Conservation (phyloP, 169 alveolate genomes). For the Plasmodium blacklocki region DNA sequence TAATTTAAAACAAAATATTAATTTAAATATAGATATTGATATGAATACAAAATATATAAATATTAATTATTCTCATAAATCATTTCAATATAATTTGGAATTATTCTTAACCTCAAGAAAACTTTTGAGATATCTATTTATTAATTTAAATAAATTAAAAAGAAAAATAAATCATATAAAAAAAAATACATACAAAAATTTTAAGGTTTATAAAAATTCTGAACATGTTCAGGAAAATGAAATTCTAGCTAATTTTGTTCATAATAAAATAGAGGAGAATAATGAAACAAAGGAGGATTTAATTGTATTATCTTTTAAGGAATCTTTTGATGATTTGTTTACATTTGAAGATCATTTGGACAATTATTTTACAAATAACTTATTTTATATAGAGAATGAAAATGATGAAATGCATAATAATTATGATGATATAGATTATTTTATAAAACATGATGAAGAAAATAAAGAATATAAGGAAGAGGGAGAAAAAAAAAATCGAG, state of each 20-base stretch:
- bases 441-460: not conserved
- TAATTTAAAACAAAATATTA: slow-evolving; percentile 57
- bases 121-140: slow-evolving; percentile 30
- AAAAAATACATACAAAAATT: slow-evolving; percentile 5
- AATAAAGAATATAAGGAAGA: not conserved
- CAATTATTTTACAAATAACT: slow-evolving; percentile 25
- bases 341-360: slow-evolving; percentile 43
- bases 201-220: not conserved
- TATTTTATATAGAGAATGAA: not conserved
- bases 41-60: slow-evolving; percentile 15
- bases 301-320: slow-evolving; percentile 39
- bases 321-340: slow-evolving; percentile 58
- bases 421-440: not conserved
- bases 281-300: slow-evolving; percentile 4
- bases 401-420: not conserved
- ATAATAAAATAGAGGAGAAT: slow-evolving; percentile 2
- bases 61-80: slow-evolving; percentile 17
- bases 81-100: slow-evolving; percentile 53
- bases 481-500: not conserved
- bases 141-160: slow-evolving; percentile 19
- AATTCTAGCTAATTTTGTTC: not conserved
- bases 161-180: slow-evolving; percentile 25
- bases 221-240: not conserved
- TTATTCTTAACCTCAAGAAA: slow-evolving; percentile 39
- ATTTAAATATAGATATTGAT: slow-evolving; percentile 45